Evolutionary conservation across 352 stramenopile genomes (phyloP).

Genomic region (Aphanomyces astaci): DNA sequence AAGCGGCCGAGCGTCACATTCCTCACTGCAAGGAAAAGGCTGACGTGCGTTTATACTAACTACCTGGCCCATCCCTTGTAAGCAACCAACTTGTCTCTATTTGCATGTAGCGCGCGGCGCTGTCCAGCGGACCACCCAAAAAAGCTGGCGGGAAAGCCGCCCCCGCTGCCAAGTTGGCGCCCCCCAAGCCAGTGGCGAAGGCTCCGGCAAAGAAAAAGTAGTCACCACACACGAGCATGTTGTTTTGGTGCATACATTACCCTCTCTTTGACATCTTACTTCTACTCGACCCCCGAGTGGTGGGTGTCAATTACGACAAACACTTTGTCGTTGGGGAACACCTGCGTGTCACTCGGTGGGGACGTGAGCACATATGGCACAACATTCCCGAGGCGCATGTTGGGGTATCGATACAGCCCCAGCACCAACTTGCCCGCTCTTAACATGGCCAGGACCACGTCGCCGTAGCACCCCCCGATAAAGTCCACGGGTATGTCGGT

Average conservation of each 20-base stretch:
- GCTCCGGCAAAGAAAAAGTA: conserved; percentile 34
- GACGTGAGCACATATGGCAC: conserved; percentile 54
- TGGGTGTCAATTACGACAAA: conserved; percentile 40
- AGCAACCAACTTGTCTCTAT: no score
- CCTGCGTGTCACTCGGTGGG: conserved; percentile 32
- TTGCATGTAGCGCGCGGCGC: conserved; percentile 4
- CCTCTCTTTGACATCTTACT: neutral
- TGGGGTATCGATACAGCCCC: conserved; percentile 36
- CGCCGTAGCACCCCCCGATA: conserved; percentile 33
- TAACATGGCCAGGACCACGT: conserved; percentile 37
- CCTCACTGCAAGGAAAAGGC: conserved; percentile 84
- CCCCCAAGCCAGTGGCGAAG: conserved; percentile 23
- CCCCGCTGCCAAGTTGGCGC: conserved; percentile 3
- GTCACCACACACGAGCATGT: neutral
- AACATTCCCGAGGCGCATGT: conserved; percentile 33
- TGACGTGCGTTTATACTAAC: conserved; percentile 10
- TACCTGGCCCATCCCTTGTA: no score
- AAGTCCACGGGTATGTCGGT: conserved; percentile 31
- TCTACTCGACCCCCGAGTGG: neutral
- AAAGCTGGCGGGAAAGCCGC: conserved; percentile 12
- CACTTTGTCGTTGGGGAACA: conserved; percentile 42
- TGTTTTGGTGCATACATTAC: neutral
- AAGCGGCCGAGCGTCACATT: conserved; percentile 88
- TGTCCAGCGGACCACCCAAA: conserved; percentile 8
- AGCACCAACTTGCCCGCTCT: conserved; percentile 39